phyloP scores from a whole-genome alignment of 169 alveolate species.

The Plasmodium fragile region DNA sequence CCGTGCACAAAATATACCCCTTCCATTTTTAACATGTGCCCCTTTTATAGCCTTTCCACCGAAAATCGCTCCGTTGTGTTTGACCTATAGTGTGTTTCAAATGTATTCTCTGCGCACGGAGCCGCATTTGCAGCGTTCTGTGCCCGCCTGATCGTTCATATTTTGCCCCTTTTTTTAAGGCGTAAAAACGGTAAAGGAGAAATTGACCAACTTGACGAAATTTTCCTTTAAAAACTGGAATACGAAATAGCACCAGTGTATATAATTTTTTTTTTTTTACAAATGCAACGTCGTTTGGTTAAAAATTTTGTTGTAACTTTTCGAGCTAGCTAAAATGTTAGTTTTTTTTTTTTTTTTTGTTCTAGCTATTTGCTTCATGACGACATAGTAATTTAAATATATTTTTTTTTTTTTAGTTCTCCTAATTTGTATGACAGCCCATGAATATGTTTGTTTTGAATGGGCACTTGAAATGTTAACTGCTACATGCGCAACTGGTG shows the following conservation, averaged over 20 bases:
- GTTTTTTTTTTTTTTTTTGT: not conserved
- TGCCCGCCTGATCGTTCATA: not conserved
- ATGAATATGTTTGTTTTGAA: too few species aligned
- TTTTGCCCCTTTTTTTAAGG: not conserved
- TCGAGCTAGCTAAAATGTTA: not conserved
- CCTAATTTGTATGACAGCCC: not conserved
- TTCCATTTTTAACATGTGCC: not conserved
- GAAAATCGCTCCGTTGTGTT: not conserved
- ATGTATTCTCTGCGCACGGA: not conserved
- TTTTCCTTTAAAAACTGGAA: not conserved
- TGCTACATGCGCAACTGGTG: not conserved
- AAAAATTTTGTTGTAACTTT: not conserved
- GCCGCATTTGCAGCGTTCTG: not conserved
- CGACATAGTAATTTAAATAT: not conserved
- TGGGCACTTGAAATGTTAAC: not conserved
- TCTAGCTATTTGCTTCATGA: not conserved
- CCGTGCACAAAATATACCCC: not conserved
- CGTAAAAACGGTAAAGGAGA: not conserved
- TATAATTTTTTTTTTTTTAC: not conserved
- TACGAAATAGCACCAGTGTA: not conserved
- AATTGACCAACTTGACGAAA: not conserved
- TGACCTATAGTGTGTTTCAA: not conserved
- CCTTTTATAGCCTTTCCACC: not conserved
- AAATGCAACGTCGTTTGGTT: not conserved
- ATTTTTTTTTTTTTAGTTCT: not conserved